A percentile compares a stretch with the other conserved stretches of the same genome.
Evolutionary conservation across 257 asterid genomes (phyloP).

Genomic region (Ballota nigra): DNA sequence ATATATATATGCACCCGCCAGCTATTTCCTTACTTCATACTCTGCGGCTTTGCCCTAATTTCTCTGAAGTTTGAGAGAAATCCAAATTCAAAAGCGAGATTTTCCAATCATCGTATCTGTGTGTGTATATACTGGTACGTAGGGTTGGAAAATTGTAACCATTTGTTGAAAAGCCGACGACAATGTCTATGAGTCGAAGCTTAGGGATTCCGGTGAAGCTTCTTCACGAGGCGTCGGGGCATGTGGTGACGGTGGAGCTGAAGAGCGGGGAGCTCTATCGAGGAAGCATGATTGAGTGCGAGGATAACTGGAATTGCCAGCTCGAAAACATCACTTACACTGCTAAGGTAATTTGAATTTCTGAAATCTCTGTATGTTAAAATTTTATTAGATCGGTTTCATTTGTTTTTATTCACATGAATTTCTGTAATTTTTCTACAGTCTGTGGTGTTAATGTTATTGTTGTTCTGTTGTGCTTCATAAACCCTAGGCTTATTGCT

Average conservation of each 20-base stretch:
- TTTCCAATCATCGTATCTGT: not conserved
- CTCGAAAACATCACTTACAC: slow-evolving; percentile 57
- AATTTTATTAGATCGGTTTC: not conserved
- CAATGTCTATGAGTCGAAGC: slow-evolving; percentile 69
- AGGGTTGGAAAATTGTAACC: not conserved
- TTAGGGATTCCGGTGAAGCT: slow-evolving; percentile 96
- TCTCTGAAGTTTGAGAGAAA: not conserved
- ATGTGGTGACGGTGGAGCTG: slow-evolving; percentile 82
- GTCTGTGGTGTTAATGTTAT: not conserved
- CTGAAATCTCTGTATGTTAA: not conserved
- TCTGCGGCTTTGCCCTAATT: slow-evolving; percentile 29
- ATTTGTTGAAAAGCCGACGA: not conserved
- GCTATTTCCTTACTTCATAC: not conserved
- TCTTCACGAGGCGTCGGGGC: slow-evolving; percentile 94
- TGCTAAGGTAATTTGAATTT: slow-evolving; percentile 38
- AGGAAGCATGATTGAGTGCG: slow-evolving; percentile 84
- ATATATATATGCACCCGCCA: slow-evolving; percentile 14
- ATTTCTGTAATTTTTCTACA: not conserved
- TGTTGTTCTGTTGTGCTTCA: slow-evolving; percentile 2
- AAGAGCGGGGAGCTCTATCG: slow-evolving; percentile 93
- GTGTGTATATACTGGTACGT: not conserved
- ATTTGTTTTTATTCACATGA: not conserved
- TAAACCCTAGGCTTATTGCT: slow-evolving; percentile 18
- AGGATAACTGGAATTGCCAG: slow-evolving; percentile 62
- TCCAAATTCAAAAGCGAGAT: not conserved